phyloP scores from a whole-genome alignment of 306 rosid genomes.

The Trifolium dubium region DNA sequence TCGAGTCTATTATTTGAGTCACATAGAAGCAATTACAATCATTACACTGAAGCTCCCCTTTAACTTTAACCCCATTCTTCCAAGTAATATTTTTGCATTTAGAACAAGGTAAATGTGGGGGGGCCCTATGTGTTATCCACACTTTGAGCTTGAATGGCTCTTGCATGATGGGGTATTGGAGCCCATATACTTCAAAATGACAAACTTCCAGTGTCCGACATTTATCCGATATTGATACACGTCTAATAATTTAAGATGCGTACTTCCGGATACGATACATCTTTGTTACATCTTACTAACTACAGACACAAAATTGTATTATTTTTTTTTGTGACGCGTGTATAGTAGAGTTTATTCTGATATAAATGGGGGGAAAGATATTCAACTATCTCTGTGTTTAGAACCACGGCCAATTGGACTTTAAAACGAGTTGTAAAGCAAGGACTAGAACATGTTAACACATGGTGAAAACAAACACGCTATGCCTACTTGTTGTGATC shows the following conservation, averaged over 20 bases:
- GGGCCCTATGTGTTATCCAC: too few species aligned
- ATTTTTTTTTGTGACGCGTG: neutral
- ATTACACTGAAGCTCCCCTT: neutral
- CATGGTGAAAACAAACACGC: neutral
- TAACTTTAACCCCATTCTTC: too few species aligned
- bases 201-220: neutral
- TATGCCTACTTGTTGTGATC: neutral
- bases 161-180: too few species aligned
- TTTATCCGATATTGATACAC: neutral
- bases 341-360: neutral
- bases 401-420: neutral
- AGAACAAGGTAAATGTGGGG: too few species aligned
- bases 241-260: too few species aligned
- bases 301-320: neutral
- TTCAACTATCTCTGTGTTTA: neutral
- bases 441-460: neutral
- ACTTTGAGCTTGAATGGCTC: too few species aligned
- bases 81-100: neutral
- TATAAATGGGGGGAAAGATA: neutral
- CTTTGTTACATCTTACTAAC: neutral
- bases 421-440: neutral
- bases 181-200: neutral
- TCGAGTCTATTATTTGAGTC: neutral
- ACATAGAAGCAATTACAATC: neutral
- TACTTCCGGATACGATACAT: neutral